phyloP scores from a whole-genome alignment of 306 rosid genomes.

The Urtica urens region DNA sequence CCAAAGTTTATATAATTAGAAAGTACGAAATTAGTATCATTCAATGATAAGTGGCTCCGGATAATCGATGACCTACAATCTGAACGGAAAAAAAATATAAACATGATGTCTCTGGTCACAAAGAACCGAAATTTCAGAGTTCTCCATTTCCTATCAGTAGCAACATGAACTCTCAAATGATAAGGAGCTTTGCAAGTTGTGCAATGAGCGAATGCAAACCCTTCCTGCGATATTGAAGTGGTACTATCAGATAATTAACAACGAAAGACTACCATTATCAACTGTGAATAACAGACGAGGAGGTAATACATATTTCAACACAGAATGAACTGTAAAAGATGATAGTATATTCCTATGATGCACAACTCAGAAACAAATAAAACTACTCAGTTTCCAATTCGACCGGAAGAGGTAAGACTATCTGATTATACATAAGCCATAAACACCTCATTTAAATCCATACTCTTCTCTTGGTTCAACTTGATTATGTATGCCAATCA shows the following conservation, averaged over 20 bases:
- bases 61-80: constrained; percentile 57
- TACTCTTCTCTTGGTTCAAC: no score
- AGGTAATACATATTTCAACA: background rate
- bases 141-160: constrained; percentile 96
- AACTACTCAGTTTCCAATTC: background rate
- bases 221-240: constrained; percentile 62
- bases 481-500: background rate
- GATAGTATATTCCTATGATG: no score
- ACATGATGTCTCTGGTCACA: constrained; percentile 88
- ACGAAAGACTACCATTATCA: constrained; percentile 2
- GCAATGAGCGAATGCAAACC: constrained; percentile 99
- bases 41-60: constrained; percentile 3
- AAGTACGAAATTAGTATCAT: no score
- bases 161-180: constrained; percentile 85
- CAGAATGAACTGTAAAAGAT: no score
- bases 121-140: constrained; percentile 90
- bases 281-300: no score
- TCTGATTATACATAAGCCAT: background rate
- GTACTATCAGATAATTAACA: constrained; percentile 14
- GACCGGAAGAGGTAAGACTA: background rate
- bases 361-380: no score
- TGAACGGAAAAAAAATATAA: constrained; percentile 81
- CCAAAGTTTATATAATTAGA: constrained; percentile 1
- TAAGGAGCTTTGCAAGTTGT: constrained; percentile 97
- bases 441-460: background rate